A percentile compares a stretch with the other conserved stretches of the same genome.
These are phyloP conservation scores for Ceratobasidium sp. DNA, from an alignment of 1,284 basidiomycete genomes.

Conservation along the genomic window DNA sequence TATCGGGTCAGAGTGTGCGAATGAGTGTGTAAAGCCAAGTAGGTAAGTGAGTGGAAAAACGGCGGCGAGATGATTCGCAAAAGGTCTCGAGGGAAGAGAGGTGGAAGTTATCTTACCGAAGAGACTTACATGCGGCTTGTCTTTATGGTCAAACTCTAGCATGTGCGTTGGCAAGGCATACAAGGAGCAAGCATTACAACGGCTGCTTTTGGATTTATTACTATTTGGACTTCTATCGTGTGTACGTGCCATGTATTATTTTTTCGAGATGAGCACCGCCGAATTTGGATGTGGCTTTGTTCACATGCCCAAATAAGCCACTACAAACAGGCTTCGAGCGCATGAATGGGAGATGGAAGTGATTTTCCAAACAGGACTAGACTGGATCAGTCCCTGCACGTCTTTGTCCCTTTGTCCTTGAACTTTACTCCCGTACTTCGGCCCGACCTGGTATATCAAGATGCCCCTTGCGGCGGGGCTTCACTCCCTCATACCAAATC, in stretches of 20 bases:
- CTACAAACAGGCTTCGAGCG: background rate
- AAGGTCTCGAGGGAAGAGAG: slow-evolving; percentile 20
- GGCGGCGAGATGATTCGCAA: slow-evolving; percentile 7
- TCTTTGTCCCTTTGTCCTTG: slow-evolving; percentile 24
- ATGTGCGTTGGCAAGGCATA: background rate
- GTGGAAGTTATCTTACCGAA: slow-evolving; percentile 9
- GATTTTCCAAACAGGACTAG: background rate
- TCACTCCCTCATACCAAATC: slow-evolving; percentile 3
- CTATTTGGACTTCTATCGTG: too few relatives aligned
- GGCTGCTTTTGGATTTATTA: background rate
- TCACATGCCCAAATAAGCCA: slow-evolving; percentile 9
- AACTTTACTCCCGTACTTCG: slow-evolving; percentile 7
- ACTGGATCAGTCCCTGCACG: slow-evolving; percentile 14
- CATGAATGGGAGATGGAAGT: slow-evolving; percentile 3
- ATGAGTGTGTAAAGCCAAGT: background rate
- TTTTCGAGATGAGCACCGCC: background rate
- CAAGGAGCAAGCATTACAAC: slow-evolving; percentile 1
- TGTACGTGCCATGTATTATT: too few relatives aligned
- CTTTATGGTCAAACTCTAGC: background rate
- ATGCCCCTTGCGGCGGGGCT: background rate
- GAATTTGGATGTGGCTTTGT: slow-evolving; percentile 7
- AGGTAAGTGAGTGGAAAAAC: background rate
- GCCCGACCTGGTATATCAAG: slow-evolving; percentile 13
- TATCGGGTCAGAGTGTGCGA: background rate
- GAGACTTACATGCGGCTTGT: background rate